A percentile compares a stretch with the other conserved stretches of the same genome.
Evolutionary conservation across 495 filamentous ascomycete genomes (phyloP).

Genomic region (Xylaria intraflava): DNA sequence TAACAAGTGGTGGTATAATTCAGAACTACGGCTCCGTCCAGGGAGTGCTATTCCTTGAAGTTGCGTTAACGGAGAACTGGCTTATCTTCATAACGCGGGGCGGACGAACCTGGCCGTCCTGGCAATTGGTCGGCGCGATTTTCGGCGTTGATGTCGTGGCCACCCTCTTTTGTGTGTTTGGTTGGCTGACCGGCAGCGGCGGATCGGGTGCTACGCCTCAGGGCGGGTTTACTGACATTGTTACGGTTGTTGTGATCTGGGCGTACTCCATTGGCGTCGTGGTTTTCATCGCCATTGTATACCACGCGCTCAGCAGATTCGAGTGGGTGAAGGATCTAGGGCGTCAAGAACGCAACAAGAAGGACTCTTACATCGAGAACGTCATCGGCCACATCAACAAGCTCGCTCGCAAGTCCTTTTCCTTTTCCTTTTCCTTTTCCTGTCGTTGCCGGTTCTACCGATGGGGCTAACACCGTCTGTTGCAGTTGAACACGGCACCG

Average conservation of each 20-base stretch:
- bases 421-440: not conserved
- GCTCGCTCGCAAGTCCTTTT: conserved; percentile 26
- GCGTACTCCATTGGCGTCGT: conserved; percentile 70
- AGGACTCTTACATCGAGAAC: conserved; percentile 75
- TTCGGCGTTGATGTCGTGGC: conserved; percentile 73
- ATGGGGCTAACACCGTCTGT: conserved; percentile 21
- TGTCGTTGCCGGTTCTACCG: not conserved
- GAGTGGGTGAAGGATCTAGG: conserved; percentile 67
- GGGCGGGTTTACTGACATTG: conserved; percentile 58
- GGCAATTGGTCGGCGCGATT: conserved; percentile 70
- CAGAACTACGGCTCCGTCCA: conserved; percentile 77
- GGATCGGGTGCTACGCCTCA: conserved; percentile 18
- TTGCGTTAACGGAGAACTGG: conserved; percentile 92
- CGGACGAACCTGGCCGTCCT: conserved; percentile 74
- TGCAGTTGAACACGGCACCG: conserved; percentile 54
- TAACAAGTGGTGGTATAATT: conserved; percentile 64
- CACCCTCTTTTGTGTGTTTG: conserved; percentile 75
- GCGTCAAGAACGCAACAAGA: conserved; percentile 64
- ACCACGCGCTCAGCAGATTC: conserved; percentile 66
- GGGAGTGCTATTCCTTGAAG: conserved; percentile 78
- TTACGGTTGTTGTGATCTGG: conserved; percentile 76
- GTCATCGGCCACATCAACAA: conserved; percentile 69
- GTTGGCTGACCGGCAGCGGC: conserved; percentile 57
- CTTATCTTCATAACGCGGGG: conserved; percentile 91
- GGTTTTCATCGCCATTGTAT: conserved; percentile 72